Base-by-base conservation (phyloP, 371 early-diverging fungal species). In the Circinella umbellata region DNA sequence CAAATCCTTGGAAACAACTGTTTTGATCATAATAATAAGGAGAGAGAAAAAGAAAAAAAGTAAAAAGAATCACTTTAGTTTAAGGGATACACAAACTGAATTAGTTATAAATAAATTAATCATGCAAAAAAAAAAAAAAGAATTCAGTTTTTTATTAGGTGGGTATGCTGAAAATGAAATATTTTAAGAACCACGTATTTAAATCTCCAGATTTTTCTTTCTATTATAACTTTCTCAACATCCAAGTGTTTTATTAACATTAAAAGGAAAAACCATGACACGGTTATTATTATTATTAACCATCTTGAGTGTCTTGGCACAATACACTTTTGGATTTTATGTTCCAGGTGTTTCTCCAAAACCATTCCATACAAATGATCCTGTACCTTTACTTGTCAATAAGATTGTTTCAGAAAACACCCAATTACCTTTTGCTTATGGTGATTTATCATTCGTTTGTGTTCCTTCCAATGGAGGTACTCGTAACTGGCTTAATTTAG, bases 331-430 rank as follows among this genome's bases (percentile, higher is more conserved):
- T 46, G 88, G 85, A 5, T 92, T 93, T 77, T 92, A 93, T 73
- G 85, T 94, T 37, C 93, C 94, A 3, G 93, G 92, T 11, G 84
- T 92, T 47, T 89, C 92, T 5, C 91, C 93, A 0, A 76, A 78
- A 15, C 84, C 89, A 67, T 94, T 89, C 76, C 74, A 69, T 11
- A 66, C 67, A 3, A 86, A 86, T 37, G 91, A 90, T 49, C 66
- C 61, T 4, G 90, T 95, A n/a, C 86, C 87, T 11, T 75, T 94
- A 0, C 80, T 75, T 27, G 93, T 93, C 42, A 94, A 95, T 72
- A 88, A 91, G 59, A 82, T 90, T 65, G 86, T 88, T 37, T 91
- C 92, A 14, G 78, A 85, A 70, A 85, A 83, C 65, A 86, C 86
- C 0, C 84, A 83, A 4, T 73, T 94, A 11, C 92, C 94, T 37